Conservation (phyloP, 2,329 filamentous ascomycete genomes). For the Hysterium pulicare region DNA sequence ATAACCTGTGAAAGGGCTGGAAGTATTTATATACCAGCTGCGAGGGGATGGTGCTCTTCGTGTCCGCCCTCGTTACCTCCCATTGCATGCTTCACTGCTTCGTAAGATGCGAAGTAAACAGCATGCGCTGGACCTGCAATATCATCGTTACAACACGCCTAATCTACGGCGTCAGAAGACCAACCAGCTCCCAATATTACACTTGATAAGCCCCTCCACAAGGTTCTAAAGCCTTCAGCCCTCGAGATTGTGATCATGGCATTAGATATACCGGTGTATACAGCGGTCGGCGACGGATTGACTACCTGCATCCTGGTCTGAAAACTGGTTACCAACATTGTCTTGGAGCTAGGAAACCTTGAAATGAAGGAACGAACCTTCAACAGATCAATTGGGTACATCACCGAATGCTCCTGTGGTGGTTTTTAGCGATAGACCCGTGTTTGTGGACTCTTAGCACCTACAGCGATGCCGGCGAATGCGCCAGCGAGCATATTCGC, state of each 20-base stretch:
- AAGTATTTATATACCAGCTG: conserved; percentile 84
- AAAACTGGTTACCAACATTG: conserved; percentile 1
- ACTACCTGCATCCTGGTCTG: conserved; percentile 98
- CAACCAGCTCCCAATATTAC: conserved; percentile 90
- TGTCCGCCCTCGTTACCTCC: conserved; percentile 83
- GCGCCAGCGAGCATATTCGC: conserved; percentile 96
- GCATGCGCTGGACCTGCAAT: conserved; percentile 84
- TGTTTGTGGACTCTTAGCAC: conserved; percentile 28
- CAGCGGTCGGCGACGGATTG: conserved; percentile 73
- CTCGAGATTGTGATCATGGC: conserved; percentile 89
- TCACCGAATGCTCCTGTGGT: conserved; percentile 87
- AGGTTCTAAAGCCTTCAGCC: conserved; percentile 81
- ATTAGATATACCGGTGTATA: conserved; percentile 87
- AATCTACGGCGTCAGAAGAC: conserved; percentile 14
- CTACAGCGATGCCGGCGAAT: conserved; percentile 91
- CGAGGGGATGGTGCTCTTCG: conserved; percentile 88
- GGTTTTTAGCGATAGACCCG: conserved; percentile 20
- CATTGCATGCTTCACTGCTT: conserved; percentile 93
- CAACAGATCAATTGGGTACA: conserved; percentile 97
- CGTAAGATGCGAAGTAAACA: conserved; percentile 97
- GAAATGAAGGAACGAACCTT: conserved; percentile 62
- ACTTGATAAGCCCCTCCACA: conserved; percentile 96
- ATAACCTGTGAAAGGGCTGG: too few species aligned
- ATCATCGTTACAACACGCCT: conserved; percentile 22
- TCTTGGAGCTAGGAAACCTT: background rate